Conservation (phyloP, 75 land plant genomes). For the Selaginella moellendorffii region DNA sequence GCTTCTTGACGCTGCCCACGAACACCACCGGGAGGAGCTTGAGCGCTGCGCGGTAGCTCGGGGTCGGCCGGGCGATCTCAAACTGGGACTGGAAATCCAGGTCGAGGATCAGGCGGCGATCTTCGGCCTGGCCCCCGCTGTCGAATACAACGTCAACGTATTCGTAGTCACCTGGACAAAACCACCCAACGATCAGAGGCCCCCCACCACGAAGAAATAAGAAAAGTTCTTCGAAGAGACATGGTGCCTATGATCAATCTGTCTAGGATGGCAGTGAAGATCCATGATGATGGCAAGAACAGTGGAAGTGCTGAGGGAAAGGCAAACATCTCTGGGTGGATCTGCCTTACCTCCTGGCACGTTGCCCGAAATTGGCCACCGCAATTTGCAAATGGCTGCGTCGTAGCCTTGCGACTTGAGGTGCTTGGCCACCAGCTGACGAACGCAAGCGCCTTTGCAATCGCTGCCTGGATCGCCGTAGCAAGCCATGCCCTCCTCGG, state of each 20-base stretch:
- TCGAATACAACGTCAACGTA: slow-evolving; percentile 17
- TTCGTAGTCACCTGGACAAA: slow-evolving; percentile 16
- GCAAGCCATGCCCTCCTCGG: slow-evolving; percentile 15
- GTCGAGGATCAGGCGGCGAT: slow-evolving; percentile 12
- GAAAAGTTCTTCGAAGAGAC: too few species aligned
- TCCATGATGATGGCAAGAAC: too few species aligned
- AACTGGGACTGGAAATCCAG: slow-evolving; percentile 19
- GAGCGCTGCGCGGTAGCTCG: slow-evolving; percentile 6
- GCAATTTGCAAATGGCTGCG: background rate
- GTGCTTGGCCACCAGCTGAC: slow-evolving; percentile 10
- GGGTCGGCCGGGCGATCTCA: slow-evolving; percentile 18
- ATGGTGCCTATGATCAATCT: background rate
- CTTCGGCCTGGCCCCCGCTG: background rate
- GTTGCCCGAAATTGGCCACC: background rate
- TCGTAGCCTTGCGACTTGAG: background rate
- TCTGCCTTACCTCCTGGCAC: background rate
- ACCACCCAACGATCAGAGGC: too few species aligned
- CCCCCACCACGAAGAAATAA: too few species aligned
- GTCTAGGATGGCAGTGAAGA: too few species aligned
- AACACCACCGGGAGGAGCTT: slow-evolving; percentile 14
- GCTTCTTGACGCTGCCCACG: slow-evolving; percentile 13
- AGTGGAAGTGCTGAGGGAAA: too few species aligned
- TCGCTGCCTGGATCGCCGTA: slow-evolving; percentile 10
- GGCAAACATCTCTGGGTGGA: too few species aligned
- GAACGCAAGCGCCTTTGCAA: slow-evolving; percentile 34